A percentile compares a stretch with the other conserved stretches of the same genome.
These are phyloP conservation scores for Rhizopogon vesiculosus DNA, from an alignment of 768 basidiomycete genomes.

Conservation along the genomic window DNA sequence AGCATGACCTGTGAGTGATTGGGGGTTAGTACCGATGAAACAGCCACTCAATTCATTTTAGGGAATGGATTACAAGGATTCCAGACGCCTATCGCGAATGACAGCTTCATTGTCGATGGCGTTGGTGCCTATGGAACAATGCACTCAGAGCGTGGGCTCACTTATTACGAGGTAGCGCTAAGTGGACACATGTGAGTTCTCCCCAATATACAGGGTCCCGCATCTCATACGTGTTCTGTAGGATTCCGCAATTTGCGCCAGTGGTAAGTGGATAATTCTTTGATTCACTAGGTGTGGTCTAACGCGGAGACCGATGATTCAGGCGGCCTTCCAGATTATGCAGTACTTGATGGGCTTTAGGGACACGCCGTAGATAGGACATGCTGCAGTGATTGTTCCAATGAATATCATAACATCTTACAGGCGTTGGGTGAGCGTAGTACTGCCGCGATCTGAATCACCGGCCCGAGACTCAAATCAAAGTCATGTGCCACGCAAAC, in stretches of 20 bases:
- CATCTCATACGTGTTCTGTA: slow-evolving; percentile 13
- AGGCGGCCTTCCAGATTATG: slow-evolving; percentile 72
- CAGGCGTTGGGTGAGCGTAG: too few relatives aligned
- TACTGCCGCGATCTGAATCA: too few relatives aligned
- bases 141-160: slow-evolving; percentile 63
- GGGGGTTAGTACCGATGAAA: neutral
- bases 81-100: slow-evolving; percentile 59
- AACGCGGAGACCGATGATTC: neutral
- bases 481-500: neutral
- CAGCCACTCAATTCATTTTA: slow-evolving; percentile 24
- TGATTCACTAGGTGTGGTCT: neutral
- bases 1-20: slow-evolving; percentile 37
- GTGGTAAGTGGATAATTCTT: slow-evolving; percentile 32
- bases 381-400: neutral
- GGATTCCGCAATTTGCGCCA: slow-evolving; percentile 66
- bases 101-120: slow-evolving; percentile 68
- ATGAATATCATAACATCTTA: slow-evolving; percentile 7
- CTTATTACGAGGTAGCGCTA: slow-evolving; percentile 60
- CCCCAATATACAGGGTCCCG: neutral
- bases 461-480: too few relatives aligned
- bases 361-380: slow-evolving; percentile 31
- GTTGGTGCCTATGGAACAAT: slow-evolving; percentile 61
- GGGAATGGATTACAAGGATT: slow-evolving; percentile 69
- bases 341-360: slow-evolving; percentile 64
- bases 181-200: slow-evolving; percentile 64